phyloP scores from a whole-genome alignment of 805 yeast genomes.

The Kuraishia hungarica region DNA sequence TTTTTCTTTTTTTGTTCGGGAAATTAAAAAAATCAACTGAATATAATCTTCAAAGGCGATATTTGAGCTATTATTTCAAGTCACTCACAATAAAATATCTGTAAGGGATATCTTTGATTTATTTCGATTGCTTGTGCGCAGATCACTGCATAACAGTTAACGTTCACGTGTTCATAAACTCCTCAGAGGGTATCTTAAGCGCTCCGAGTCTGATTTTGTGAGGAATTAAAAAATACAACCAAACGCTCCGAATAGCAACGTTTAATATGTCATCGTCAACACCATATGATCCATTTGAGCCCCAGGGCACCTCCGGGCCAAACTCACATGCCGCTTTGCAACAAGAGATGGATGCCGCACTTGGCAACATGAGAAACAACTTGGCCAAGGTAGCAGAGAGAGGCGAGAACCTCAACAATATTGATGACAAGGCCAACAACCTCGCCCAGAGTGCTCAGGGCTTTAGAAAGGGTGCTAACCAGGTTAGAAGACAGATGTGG shows the following conservation, averaged over 20 bases:
- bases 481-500: conserved; percentile 99
- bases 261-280: conserved; percentile 60
- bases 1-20: background rate
- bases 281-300: conserved; percentile 83
- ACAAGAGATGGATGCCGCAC: conserved; percentile 85
- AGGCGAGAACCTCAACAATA: conserved; percentile 87
- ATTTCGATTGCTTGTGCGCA: background rate
- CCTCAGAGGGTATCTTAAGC: background rate
- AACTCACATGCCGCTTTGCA: background rate
- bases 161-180: background rate
- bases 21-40: background rate
- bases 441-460: conserved; percentile 90
- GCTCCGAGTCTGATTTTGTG: background rate
- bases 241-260: background rate
- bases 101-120: background rate
- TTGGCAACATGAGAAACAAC: conserved; percentile 95
- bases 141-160: background rate
- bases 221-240: background rate
- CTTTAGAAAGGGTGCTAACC: conserved; percentile 92
- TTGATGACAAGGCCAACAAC: conserved; percentile 90
- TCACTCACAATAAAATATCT: background rate
- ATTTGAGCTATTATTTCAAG: background rate
- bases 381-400: conserved; percentile 91
- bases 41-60: background rate
- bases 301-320: conserved; percentile 16